phyloP scores from a whole-genome alignment of 495 filamentous ascomycete species.

The Daldinia vernicosa region DNA sequence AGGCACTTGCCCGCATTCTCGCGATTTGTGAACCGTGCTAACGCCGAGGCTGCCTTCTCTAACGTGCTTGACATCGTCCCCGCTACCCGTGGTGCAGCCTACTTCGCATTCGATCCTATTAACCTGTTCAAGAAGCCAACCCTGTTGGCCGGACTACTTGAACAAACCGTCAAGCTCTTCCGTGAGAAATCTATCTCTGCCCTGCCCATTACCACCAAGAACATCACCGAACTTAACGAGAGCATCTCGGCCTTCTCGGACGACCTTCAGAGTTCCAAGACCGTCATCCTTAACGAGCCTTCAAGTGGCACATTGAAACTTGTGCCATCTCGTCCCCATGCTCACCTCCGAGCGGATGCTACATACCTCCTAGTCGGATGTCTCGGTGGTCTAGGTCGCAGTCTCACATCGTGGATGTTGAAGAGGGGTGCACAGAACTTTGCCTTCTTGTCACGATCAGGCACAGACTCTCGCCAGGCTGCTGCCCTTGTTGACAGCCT shows the following conservation, averaged over 20 bases:
- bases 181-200: background rate
- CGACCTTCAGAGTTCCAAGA: slow-evolving; percentile 17
- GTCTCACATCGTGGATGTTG: slow-evolving; percentile 60
- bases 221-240: slow-evolving; percentile 23
- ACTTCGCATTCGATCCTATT: slow-evolving; percentile 32
- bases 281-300: slow-evolving; percentile 17
- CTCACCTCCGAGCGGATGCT: slow-evolving; percentile 35
- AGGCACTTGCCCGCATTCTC: slow-evolving; percentile 59
- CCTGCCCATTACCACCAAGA: slow-evolving; percentile 6
- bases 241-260: slow-evolving; percentile 28
- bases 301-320: slow-evolving; percentile 29
- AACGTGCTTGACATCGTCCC: slow-evolving; percentile 31
- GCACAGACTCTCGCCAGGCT: slow-evolving; percentile 32
- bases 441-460: slow-evolving; percentile 61
- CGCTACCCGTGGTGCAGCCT: slow-evolving; percentile 28
- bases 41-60: slow-evolving; percentile 49
- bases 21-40: slow-evolving; percentile 63
- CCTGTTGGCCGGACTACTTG: background rate
- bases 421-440: slow-evolving; percentile 59
- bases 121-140: slow-evolving; percentile 28
- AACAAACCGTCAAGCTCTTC: background rate
- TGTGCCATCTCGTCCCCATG: background rate
- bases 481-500: slow-evolving; percentile 20
- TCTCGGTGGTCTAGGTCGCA: slow-evolving; percentile 65
- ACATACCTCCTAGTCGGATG: slow-evolving; percentile 64